Conservation (phyloP, 345 rosid species). For the Aquilaria malaccensis region DNA sequence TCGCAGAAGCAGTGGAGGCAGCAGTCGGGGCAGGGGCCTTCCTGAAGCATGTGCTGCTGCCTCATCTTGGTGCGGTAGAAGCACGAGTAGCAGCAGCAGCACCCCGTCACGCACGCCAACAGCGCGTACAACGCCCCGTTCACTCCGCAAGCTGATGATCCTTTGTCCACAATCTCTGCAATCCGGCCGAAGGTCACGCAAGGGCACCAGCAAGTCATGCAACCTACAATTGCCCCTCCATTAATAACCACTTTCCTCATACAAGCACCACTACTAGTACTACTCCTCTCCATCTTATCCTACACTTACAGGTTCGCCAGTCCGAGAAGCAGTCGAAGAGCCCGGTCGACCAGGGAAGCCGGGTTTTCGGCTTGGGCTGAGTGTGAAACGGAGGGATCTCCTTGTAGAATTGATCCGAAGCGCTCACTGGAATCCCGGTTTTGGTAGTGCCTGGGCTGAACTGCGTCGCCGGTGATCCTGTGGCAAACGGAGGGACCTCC, state of each 20-base stretch:
- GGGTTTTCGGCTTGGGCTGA: neutral
- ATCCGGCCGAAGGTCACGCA: conserved; percentile 21
- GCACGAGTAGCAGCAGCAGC: conserved; percentile 25
- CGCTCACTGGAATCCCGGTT: neutral
- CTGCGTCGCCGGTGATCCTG: neutral
- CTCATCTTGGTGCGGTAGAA: conserved; percentile 31
- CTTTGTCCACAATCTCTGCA: conserved; percentile 17
- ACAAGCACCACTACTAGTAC: too few species aligned
- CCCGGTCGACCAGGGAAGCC: conserved; percentile 12
- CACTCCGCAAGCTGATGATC: conserved; percentile 20
- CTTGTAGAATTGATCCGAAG: neutral
- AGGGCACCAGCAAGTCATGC: conserved; percentile 22
- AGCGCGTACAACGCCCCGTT: conserved; percentile 25
- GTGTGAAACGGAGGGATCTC: neutral
- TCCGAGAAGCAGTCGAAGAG: conserved; percentile 16
- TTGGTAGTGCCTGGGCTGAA: neutral
- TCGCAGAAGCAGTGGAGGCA: conserved; percentile 27
- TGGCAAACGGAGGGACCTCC: neutral
- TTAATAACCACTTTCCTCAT: neutral
- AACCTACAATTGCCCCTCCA: conserved; percentile 1
- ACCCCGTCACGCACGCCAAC: conserved; percentile 16
- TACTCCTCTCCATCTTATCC: too few species aligned
- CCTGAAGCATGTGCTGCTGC: conserved; percentile 19
- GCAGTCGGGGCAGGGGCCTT: conserved; percentile 23
- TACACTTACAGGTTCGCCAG: conserved; percentile 11